These are phyloP conservation scores for Cladobotryum mycophilum DNA, from an alignment of 2,329 filamentous ascomycete genomes.

Conservation along the genomic window DNA sequence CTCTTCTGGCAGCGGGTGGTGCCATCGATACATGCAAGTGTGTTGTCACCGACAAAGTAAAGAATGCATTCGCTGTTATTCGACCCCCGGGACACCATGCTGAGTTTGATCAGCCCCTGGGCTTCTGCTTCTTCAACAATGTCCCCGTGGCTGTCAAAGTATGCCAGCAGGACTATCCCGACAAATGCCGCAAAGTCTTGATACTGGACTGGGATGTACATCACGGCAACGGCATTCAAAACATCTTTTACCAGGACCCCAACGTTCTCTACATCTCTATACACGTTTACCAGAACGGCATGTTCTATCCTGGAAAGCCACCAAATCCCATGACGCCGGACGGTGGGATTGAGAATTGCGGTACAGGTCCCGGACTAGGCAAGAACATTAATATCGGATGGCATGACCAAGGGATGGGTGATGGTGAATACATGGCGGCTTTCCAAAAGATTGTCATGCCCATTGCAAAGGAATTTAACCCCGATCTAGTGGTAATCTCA, in stretches of 20 bases:
- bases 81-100: slow-evolving; percentile 93
- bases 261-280: slow-evolving; percentile 94
- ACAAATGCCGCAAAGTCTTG: slow-evolving; percentile 77
- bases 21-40: slow-evolving; percentile 93
- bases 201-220: slow-evolving; percentile 89
- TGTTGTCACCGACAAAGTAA: slow-evolving; percentile 76
- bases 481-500: slow-evolving; percentile 90
- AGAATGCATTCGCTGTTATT: slow-evolving; percentile 94
- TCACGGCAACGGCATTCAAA: slow-evolving; percentile 87
- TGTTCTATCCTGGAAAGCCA: slow-evolving; percentile 73
- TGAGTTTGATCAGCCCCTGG: slow-evolving; percentile 77
- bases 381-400: slow-evolving; percentile 63
- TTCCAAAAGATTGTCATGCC: slow-evolving; percentile 97
- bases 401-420: slow-evolving; percentile 75
- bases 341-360: slow-evolving; percentile 55
- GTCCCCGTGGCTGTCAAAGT: slow-evolving; percentile 87
- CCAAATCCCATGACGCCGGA: slow-evolving; percentile 52
- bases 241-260: slow-evolving; percentile 90
- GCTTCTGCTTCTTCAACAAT: slow-evolving; percentile 98
- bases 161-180: slow-evolving; percentile 74
- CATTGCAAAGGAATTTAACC: slow-evolving; percentile 86
- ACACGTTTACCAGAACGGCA: slow-evolving; percentile 78
- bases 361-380: slow-evolving; percentile 47
- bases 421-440: slow-evolving; percentile 93
- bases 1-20: slow-evolving; percentile 79